Evolutionary conservation across 192 early-diverging fungal genomes (phyloP).

Genomic region (Podila epigama): DNA sequence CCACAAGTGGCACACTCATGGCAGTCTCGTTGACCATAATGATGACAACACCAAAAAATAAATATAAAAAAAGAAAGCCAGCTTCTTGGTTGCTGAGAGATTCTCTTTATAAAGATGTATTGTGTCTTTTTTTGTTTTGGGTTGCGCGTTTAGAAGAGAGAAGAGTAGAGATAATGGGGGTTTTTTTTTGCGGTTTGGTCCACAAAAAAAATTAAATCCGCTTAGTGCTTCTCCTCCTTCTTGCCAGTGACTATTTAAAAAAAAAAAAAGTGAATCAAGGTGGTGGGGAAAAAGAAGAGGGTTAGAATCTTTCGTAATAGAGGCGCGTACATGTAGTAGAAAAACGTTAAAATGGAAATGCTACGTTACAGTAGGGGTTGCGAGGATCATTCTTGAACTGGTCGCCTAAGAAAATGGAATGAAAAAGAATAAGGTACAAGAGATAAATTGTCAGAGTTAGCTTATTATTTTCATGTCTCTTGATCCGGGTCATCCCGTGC

Average conservation of each 20-base stretch:
- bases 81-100: no score
- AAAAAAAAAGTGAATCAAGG: background rate
- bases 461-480: background rate
- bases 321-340: background rate
- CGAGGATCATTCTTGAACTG: constrained; percentile 62
- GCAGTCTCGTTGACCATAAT: no score
- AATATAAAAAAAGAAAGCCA: no score
- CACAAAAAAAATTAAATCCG: no score
- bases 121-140: no score
- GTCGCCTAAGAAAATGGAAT: constrained; percentile 37
- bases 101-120: no score
- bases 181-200: no score
- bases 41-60: no score
- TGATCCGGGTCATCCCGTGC: background rate
- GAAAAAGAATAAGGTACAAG: background rate
- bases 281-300: background rate
- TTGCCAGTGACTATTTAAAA: constrained; percentile 36
- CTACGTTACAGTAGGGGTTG: constrained; percentile 60
- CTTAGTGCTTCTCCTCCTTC: constrained; percentile 51
- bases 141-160: no score
- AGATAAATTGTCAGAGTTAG: background rate
- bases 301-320: background rate
- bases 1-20: no score
- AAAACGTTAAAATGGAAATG: background rate
- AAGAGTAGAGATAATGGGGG: no score